Base-by-base conservation (phyloP, 129 eudicot species). In the carrot (Daucus carota) region DNA sequence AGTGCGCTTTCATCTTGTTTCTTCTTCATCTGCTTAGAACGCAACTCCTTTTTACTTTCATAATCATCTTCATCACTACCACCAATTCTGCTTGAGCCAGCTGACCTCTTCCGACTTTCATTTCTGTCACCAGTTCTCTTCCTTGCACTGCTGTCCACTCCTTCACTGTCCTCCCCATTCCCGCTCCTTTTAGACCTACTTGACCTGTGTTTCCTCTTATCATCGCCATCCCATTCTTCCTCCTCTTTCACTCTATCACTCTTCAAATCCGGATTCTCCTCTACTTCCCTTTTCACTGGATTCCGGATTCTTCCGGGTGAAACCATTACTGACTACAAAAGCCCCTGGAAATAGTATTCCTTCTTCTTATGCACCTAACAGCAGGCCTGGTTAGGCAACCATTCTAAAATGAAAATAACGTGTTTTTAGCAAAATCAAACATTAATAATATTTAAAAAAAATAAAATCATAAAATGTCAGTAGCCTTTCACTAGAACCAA, bases 41-140 rank as follows among this genome's bases (percentile, higher is more conserved):
- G 82, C 24, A 83, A 81, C 59, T 92, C 93, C 54, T 75, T 86
- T 78, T 86, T 82, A 50, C 81, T 77, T 67, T 86, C 93, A 74
- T 86, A 86, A 70, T 89, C 99, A 75, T 85, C 96, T 52, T 83
- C 97, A 85, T 91, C 97, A 63, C 84, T 84, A 78, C 75, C 85
- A 78, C 75, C 85, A 11, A 78, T 87, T 81, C 85, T 94, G 83
- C 81, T 84, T 38, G 85, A 80, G 32, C 96, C 86, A 83, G 92
- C 78, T 50, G 85, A 79, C 75, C 89, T 83, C 85, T 88, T 94
- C 69, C 89, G 83, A 74, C 80, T 90, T 81, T 89, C 97, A 47
- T 38, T 81, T 80, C 89, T 83, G 67, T 89, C 96, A 69, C 82
- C 86, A 66, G 81, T 84, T 78, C 84, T 90, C 79, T 69, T 94